Percentiles rank a stretch among this genome's conserved stretches.
Evolutionary conservation across 2,329 filamentous ascomycete genomes (phyloP).

Genomic region (Aspergillus felis): DNA sequence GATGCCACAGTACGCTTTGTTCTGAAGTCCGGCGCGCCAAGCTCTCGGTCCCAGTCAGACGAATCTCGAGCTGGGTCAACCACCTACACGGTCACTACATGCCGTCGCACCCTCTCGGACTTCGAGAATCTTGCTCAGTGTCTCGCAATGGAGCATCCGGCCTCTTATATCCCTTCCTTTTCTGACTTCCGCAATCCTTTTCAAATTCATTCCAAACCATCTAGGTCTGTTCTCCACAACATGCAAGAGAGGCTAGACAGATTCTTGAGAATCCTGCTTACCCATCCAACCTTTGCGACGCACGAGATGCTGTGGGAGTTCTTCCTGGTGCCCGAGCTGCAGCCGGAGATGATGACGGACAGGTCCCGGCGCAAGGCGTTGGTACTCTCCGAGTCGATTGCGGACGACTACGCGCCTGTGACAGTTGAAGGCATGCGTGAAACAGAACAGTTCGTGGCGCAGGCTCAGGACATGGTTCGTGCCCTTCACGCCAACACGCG

Average conservation of each 20-base stretch:
- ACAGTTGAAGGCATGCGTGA: constrained; percentile 68
- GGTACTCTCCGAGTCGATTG: constrained; percentile 74
- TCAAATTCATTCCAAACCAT: constrained; percentile 88
- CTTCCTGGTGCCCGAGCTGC: constrained; percentile 91
- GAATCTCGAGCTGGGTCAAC: constrained; percentile 53
- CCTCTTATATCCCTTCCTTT: constrained; percentile 86
- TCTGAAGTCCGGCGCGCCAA: constrained; percentile 86
- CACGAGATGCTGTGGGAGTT: constrained; percentile 99
- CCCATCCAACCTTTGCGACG: constrained; percentile 87
- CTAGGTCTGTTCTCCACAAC: constrained; percentile 78
- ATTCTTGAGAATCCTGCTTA: constrained; percentile 80
- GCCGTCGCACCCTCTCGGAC: constrained; percentile 78
- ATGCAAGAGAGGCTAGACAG: constrained; percentile 81
- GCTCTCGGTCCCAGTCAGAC: constrained; percentile 22
- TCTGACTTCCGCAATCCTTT: constrained; percentile 79
- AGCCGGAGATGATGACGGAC: constrained; percentile 83
- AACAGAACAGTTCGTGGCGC: constrained; percentile 87
- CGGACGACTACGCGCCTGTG: constrained; percentile 83
- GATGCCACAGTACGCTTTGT: constrained; percentile 91
- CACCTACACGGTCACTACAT: constrained; percentile 86
- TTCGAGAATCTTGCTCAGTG: constrained; percentile 87
- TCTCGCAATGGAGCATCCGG: constrained; percentile 83
- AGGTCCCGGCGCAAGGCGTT: constrained; percentile 83
- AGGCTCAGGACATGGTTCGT: constrained; percentile 85
- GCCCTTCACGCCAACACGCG: constrained; percentile 79